Evolutionary conservation across 202 grass and related monocot genomes (phyloP), one percentile per base, ranked within the genome.

Genomic region (Digitaria exilis): DNA sequence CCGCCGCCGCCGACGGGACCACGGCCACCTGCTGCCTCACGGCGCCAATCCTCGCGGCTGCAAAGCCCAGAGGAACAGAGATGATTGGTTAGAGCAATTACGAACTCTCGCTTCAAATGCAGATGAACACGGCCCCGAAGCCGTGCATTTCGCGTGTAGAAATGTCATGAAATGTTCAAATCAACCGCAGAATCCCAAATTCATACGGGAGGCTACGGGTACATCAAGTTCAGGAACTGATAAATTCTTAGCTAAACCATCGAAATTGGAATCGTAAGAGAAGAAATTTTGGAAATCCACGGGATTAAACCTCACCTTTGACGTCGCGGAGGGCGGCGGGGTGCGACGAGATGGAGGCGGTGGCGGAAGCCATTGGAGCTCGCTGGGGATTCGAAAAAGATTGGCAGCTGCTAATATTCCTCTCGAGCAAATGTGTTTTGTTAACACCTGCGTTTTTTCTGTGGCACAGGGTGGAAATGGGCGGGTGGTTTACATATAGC

Each of bases 351-450:
- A 94, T 82, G 49, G 94, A 94, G 79, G 82, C 76, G 42, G 89
- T 90, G 63, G 89, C 91, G 56, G 85, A 88, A 31, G 94, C 91
- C 89, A 94, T 90, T 24, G n/a, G n/a, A n/a, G n/a, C n/a, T n/a
- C n/a, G n/a, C n/a, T n/a, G 68, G 67, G 49, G n/a, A 32, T 51
- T 77, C 34, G 30, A 71, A 6, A 46, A 8, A n/a, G n/a, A 62
- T 63, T 72, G 41, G 32, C 11, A 51, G 79, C 30, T 28, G 16
- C 9, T n/a, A 14, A 21, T 60, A 59, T 49, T 28, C 71, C 26
- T 86, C 42, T 57, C 37, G 57, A 67, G 67, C 55, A 21, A 91
- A 89, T 67, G 41, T 57, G 75, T 61, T 57, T 32, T n/a, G n/a
- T 32, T 64, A 22, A 49, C 76, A 59, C 25, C 6, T 83, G 29